These are phyloP conservation scores for Echinochloa phyllopogon DNA, from an alignment of 176 grass and related monocot genomes.

Conservation along the genomic window DNA sequence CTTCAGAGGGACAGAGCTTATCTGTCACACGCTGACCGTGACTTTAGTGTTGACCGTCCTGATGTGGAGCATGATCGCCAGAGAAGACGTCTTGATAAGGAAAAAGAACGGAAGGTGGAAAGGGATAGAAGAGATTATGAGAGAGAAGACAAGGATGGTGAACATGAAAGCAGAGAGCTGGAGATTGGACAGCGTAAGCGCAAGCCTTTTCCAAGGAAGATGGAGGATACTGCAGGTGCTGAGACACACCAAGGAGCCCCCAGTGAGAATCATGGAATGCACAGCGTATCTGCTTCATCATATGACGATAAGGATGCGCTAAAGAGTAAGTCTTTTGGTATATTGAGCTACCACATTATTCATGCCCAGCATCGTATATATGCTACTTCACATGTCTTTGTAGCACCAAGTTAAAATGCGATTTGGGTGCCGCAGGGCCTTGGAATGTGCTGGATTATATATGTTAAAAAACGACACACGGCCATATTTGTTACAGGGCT, in stretches of 20 bases:
- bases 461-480: background rate
- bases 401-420: background rate
- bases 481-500: background rate
- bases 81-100: slow-evolving; percentile 74
- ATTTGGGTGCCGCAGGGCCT: background rate
- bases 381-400: background rate
- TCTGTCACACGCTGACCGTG: slow-evolving; percentile 64
- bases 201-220: slow-evolving; percentile 56
- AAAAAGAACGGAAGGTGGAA: slow-evolving; percentile 87
- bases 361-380: background rate
- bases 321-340: slow-evolving; percentile 76
- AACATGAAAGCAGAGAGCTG: slow-evolving; percentile 80
- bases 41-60: slow-evolving; percentile 86
- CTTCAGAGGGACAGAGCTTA: slow-evolving; percentile 82
- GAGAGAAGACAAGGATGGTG: slow-evolving; percentile 83
- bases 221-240: slow-evolving; percentile 46
- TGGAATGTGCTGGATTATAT: background rate
- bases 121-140: slow-evolving; percentile 82
- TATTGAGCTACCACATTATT: background rate
- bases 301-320: slow-evolving; percentile 87
- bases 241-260: slow-evolving; percentile 63
- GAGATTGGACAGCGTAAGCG: slow-evolving; percentile 59
- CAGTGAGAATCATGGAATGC: slow-evolving; percentile 57
- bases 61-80: slow-evolving; percentile 89
- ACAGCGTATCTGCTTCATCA: slow-evolving; percentile 72